Conservation (phyloP, 164 flowering plant species). For the Saururus chinensis region DNA sequence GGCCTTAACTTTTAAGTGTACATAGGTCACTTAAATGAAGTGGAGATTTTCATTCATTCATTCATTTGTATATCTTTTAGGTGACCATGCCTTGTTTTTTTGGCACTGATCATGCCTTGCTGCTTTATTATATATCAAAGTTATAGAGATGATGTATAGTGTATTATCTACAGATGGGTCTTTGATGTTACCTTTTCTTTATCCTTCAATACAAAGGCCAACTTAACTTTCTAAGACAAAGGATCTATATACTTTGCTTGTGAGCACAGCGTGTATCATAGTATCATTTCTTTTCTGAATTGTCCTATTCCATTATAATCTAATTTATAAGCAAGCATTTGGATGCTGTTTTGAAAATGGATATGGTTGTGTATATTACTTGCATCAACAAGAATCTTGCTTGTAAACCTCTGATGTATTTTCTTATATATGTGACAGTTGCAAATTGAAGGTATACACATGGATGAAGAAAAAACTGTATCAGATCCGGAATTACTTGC, state of each 20-base stretch:
- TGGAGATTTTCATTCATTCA: too few species aligned
- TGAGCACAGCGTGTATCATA: too few species aligned
- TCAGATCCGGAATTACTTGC: constrained; percentile 60
- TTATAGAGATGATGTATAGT: too few species aligned
- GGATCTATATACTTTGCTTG: not conserved
- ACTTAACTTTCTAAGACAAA: not conserved
- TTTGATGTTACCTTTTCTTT: not conserved
- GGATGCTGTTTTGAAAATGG: not conserved
- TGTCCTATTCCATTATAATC: not conserved
- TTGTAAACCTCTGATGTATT: not conserved
- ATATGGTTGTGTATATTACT: constrained; percentile 1
- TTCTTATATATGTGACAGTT: constrained; percentile 29
- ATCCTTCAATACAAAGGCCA: not conserved
- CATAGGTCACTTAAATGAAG: too few species aligned
- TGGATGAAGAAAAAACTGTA: constrained; percentile 78
- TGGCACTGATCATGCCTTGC: too few species aligned
- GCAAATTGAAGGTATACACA: constrained; percentile 55
- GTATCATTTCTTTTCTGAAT: not conserved
- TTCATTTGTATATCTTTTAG: too few species aligned
- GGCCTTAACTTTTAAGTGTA: too few species aligned
- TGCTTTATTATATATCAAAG: too few species aligned
- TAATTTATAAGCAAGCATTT: too few species aligned
- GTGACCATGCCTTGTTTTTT: too few species aligned
- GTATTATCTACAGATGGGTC: not conserved
- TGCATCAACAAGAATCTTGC: not conserved